phyloP scores from a whole-genome alignment of 257 asterid species.

The Rehmannia glutinosa region DNA sequence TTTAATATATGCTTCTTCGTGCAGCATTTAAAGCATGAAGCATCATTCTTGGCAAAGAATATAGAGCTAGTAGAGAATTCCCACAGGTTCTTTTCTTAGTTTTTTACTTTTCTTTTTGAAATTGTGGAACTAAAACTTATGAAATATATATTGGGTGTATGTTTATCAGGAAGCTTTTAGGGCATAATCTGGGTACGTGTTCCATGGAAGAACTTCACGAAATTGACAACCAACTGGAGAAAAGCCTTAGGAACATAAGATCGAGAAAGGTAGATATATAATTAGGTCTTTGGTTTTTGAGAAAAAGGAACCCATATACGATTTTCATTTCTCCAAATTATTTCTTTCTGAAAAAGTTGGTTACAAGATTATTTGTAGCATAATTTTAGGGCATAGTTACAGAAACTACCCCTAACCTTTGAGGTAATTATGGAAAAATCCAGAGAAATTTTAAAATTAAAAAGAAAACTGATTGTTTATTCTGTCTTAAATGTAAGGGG shows the following conservation, averaged over 20 bases:
- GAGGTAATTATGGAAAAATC: no score
- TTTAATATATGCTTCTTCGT: conserved; percentile 1
- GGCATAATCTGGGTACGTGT: conserved; percentile 39
- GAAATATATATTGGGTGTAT: neutral
- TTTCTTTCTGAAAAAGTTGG: no score
- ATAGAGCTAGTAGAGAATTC: conserved; percentile 39
- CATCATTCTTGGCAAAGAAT: conserved; percentile 31
- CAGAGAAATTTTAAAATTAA: no score
- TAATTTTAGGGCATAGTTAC: no score
- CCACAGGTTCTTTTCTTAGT: conserved; percentile 25
- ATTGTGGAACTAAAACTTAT: neutral
- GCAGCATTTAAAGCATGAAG: conserved; percentile 39
- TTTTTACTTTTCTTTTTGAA: neutral
- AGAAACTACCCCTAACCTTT: no score
- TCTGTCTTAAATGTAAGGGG: no score
- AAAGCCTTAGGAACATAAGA: conserved; percentile 36
- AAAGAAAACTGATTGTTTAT: no score
- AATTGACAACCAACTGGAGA: conserved; percentile 37
- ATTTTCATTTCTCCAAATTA: no score
- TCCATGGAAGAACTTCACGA: conserved; percentile 44
- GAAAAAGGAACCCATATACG: no score
- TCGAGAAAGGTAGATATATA: conserved; percentile 36
- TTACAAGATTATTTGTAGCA: no score
- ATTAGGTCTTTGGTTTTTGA: no score
- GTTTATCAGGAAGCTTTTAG: conserved; percentile 43